Percentiles rank a stretch among this genome's conserved stretches.
Evolutionary conservation across 2,329 filamentous ascomycete species (phyloP).

Genomic region (Calonectria montana): DNA sequence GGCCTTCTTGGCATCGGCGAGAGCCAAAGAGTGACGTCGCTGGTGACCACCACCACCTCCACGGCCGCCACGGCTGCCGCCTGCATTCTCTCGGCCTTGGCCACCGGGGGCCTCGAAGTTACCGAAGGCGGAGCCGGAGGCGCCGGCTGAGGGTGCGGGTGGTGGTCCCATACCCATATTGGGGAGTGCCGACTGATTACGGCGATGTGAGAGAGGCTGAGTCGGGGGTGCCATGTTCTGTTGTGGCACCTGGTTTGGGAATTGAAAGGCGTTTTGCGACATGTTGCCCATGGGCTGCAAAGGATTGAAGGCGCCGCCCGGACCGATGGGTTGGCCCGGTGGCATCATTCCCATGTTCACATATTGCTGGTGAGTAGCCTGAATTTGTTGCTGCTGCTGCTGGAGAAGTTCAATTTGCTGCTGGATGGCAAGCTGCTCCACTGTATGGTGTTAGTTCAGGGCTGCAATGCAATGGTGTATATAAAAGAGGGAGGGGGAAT

Average conservation of each 20-base stretch:
- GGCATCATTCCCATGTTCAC: conserved; percentile 97
- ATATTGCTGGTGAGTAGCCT: conserved; percentile 96
- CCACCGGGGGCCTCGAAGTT: conserved; percentile 75
- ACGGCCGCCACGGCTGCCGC: conserved; percentile 74
- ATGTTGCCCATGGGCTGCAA: conserved; percentile 85
- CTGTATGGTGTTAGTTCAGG: conserved; percentile 57
- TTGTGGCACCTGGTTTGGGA: conserved; percentile 81
- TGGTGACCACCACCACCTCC: conserved; percentile 85
- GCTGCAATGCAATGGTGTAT: conserved; percentile 1
- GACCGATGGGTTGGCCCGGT: conserved; percentile 80
- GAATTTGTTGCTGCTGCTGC: conserved; percentile 97
- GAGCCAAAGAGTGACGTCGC: conserved; percentile 91
- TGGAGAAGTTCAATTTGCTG: conserved; percentile 98
- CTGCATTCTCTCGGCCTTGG: conserved; percentile 49
- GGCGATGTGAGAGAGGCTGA: conserved; percentile 88
- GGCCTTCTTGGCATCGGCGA: conserved; percentile 97
- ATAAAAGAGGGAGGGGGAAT: not conserved
- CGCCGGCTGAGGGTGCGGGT: conserved; percentile 91
- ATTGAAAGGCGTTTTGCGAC: conserved; percentile 88
- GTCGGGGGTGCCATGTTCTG: conserved; percentile 81
- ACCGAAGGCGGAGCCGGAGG: conserved; percentile 81
- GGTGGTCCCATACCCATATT: conserved; percentile 91
- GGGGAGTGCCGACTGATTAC: conserved; percentile 96
- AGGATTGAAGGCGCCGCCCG: conserved; percentile 78
- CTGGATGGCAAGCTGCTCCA: conserved; percentile 97